These are phyloP conservation scores for Luzula sylvatica DNA, from an alignment of 176 grass and related monocot genomes.

Conservation along the genomic window DNA sequence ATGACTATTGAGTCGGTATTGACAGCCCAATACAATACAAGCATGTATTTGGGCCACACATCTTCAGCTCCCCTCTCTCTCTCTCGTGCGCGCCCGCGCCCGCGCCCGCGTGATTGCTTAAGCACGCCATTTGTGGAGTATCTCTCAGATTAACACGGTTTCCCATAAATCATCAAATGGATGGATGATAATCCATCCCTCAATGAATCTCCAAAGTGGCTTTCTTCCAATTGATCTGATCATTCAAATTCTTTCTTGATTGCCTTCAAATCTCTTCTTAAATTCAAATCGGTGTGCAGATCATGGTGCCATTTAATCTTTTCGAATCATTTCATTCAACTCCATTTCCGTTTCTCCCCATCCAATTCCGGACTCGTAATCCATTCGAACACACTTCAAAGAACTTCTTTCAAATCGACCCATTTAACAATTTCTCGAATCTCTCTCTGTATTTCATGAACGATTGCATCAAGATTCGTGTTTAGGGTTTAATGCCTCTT, in stretches of 20 bases:
- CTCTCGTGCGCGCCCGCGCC: no score
- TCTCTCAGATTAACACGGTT: no score
- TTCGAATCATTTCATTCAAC: conserved; percentile 27
- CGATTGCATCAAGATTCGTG: conserved; percentile 35
- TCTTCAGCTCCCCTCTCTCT: no score
- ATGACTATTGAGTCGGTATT: no score
- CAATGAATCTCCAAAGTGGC: conserved; percentile 2
- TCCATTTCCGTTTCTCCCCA: conserved; percentile 21
- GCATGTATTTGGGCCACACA: no score
- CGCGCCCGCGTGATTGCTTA: no score
- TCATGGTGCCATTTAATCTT: conserved; percentile 24
- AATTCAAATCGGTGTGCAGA: conserved; percentile 38
- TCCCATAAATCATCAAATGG: no score
- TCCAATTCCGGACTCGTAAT: conserved; percentile 14
- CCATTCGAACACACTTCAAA: conserved; percentile 17
- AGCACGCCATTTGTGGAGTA: no score
- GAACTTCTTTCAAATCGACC: conserved; percentile 10
- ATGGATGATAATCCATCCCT: background rate
- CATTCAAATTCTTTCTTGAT: conserved; percentile 28
- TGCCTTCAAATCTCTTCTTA: conserved; percentile 32
- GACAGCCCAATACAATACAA: no score
- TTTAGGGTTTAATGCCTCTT: no score
- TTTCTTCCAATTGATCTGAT: conserved; percentile 26
- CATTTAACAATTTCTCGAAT: background rate
- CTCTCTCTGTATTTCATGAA: conserved; percentile 30